Base-by-base conservation (phyloP, 768 basidiomycete species). In the Kwoniella dendrophila region DNA sequence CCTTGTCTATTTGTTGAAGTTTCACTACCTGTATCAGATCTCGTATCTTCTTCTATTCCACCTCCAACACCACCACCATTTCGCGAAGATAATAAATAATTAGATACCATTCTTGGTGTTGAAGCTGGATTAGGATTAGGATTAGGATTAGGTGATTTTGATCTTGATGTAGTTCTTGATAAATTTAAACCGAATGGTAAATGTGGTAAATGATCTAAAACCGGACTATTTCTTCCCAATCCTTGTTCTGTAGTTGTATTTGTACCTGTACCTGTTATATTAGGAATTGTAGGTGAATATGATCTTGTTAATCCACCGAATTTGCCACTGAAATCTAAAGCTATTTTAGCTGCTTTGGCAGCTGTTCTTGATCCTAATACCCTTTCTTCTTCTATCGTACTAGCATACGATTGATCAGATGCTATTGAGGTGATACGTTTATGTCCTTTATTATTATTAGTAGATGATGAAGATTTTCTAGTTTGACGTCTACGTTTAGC, bases 401-500 rank as follows among this genome's bases (percentile, higher is more conserved):
- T n/a, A n/a, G n/a, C n/a, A n/a, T n/a, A n/a, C n/a, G n/a, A n/a
- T n/a, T n/a, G n/a, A n/a, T n/a, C n/a, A n/a, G n/a, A n/a, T n/a
- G n/a, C n/a, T n/a, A n/a, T n/a, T n/a, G n/a, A n/a, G n/a, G n/a
- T n/a, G n/a, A n/a, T n/a, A n/a, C n/a, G n/a, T n/a, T n/a, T n/a
- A n/a, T 40, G n/a, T 18, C 47, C 29, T 55, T 65, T 4, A 32
- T 62, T 73, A 18, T 82, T 82, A 24, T 86, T 78, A 72, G 33
- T 10, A 34, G 11, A 3, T 20, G 20, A 3, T 10, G 58, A 6
- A 22, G 33, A n/a, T 36, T 67, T 68, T 27, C 67, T 67, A 14
- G 56, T 64, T 14, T 66, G 30, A 41, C 70, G 36, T 5, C 72
- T 59, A 12, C 86, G 56, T 87, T 87, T 62, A 80, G 84, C 77